Evolutionary conservation across 148 eudicot genomes (phyloP).

Genomic region (Vaccinium macrocarpon): DNA sequence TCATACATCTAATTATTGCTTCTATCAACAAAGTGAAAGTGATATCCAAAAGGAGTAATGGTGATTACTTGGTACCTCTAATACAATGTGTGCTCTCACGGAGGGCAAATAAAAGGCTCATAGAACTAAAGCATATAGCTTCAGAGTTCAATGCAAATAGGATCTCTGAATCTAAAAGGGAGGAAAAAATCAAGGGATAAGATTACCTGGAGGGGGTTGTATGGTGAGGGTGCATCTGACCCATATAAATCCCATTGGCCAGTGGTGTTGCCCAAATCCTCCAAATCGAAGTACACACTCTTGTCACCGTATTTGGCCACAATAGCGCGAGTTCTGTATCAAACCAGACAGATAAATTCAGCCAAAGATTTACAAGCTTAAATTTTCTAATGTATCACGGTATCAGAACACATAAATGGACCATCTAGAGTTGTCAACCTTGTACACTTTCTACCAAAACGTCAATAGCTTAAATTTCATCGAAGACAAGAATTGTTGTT

Average conservation of each 20-base stretch:
- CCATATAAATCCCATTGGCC: slow-evolving; percentile 99
- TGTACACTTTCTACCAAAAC: background rate
- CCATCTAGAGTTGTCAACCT: background rate
- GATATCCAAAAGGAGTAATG: too few species aligned
- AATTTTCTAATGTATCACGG: background rate
- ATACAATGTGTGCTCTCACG: background rate
- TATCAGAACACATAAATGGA: background rate
- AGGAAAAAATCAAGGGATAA: background rate
- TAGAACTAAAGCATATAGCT: background rate
- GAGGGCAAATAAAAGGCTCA: background rate
- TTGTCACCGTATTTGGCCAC: slow-evolving; percentile 95
- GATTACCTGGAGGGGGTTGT: slow-evolving; percentile 85
- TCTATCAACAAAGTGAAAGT: too few species aligned
- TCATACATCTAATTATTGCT: too few species aligned
- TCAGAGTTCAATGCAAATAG: background rate
- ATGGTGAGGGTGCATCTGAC: slow-evolving; percentile 98
- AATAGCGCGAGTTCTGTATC: slow-evolving; percentile 55
- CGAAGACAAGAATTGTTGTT: too few species aligned
- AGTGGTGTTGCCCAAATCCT: slow-evolving; percentile 92
- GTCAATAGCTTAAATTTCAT: background rate
- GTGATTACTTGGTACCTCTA: too few species aligned
- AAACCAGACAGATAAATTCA: background rate
- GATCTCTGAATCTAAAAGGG: background rate
- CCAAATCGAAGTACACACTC: slow-evolving; percentile 96
- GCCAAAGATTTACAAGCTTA: background rate